Percentiles rank a stretch among this genome's conserved stretches.
These are phyloP conservation scores for Rhodotorula sp. DNA, from an alignment of 1,284 basidiomycete genomes.

Conservation along the genomic window DNA sequence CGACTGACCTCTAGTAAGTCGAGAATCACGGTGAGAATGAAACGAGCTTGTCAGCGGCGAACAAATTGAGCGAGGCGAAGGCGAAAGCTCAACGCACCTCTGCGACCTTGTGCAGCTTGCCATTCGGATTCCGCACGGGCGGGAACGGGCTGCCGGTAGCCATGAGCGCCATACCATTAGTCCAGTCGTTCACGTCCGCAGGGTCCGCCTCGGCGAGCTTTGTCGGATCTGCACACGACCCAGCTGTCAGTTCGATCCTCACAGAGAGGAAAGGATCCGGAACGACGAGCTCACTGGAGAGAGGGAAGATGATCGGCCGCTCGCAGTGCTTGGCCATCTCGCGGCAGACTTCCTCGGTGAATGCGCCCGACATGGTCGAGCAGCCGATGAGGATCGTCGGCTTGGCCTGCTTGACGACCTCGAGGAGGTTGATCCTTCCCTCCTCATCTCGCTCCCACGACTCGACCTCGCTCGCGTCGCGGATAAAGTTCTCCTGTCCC, in stretches of 20 bases:
- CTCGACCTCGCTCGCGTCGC: constrained; percentile 51
- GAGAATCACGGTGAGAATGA: neutral
- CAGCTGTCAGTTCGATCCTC: neutral
- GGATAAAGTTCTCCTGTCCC: constrained; percentile 51
- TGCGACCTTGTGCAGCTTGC: constrained; percentile 58
- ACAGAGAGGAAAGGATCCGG: no score
- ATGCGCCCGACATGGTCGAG: constrained; percentile 75
- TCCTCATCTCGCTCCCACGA: constrained; percentile 53
- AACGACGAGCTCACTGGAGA: constrained; percentile 49
- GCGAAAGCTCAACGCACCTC: constrained; percentile 42
- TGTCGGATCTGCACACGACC: neutral
- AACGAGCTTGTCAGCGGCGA: neutral
- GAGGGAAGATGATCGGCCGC: constrained; percentile 73
- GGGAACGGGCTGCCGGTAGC: constrained; percentile 81
- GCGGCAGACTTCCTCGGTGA: constrained; percentile 66
- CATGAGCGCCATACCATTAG: constrained; percentile 68
- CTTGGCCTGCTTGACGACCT: constrained; percentile 66
- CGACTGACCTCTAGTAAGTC: neutral
- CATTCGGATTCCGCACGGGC: constrained; percentile 47
- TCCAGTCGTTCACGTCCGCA: constrained; percentile 69
- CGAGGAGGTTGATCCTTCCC: constrained; percentile 59
- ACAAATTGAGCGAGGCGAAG: neutral
- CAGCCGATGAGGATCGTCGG: constrained; percentile 78
- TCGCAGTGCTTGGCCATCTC: constrained; percentile 68
- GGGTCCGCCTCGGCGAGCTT: constrained; percentile 72